Evolutionary conservation across 331 rosid species (phyloP), one percentile per base, ranked within the genome.

Genomic region (Phaseolus coccineus): DNA sequence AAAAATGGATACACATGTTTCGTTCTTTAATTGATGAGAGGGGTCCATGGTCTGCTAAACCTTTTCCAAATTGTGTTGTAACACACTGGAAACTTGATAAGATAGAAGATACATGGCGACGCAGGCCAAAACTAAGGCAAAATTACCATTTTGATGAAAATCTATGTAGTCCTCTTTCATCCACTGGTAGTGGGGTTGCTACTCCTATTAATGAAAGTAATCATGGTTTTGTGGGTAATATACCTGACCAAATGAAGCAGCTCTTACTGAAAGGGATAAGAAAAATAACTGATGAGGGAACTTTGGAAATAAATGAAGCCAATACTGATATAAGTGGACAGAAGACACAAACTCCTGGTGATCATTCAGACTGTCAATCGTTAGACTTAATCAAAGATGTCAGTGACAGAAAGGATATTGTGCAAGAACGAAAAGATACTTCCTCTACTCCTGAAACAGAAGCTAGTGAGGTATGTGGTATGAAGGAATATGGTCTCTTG

Each of bases 11-110:
- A 73, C 99, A 91, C 92, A 84, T 93, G 88, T 93, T 90, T 81
- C 99, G 99, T 31, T 88, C 98, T 81, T 85, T 95, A 84, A 95
- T 89, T 83, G 99, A 95, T 83, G 99, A 95, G 88, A 90, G 99
- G 79, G 99, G 99, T 82, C 97, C 99, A 4, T 95, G 99, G 99
- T 95, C 98, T 83, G 85, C 97, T 30, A 93, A 90, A 69, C 95
- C 91, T 69, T 93, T 89, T 84, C 96, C 97, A 78, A 90, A 90
- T 85, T 63, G 69, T 87, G 72, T 88, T 83, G 75, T 84, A 53
- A 89, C 89, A 72, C 92, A 86, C 82, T 95, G 99, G 99, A 95
- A 95, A 84, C 97, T 93, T 74, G 98, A 95, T 85, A 95, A 95
- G 93, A 91, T 90, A 68, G 99, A 95, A 84, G 98, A 95, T 80